Evolutionary conservation across 2,329 filamentous ascomycete genomes (phyloP), one percentile per base, ranked within the genome.

Genomic region (Pseudocercospora vitis): DNA sequence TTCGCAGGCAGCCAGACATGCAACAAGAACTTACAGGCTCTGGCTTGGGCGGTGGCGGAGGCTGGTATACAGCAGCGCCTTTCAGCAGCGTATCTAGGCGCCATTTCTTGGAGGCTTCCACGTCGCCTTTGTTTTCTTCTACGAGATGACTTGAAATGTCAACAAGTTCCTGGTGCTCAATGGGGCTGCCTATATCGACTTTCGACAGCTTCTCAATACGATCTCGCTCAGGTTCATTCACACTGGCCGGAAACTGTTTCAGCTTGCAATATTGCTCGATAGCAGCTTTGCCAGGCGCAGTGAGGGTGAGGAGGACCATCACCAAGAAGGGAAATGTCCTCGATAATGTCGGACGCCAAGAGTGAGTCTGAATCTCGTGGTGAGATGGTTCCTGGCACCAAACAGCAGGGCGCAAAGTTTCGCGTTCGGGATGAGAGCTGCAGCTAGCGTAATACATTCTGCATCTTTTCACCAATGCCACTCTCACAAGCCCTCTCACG

Each of bases 251-350:
- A 16, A 14, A 16, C 14, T 44, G 56, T 8, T 49, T 50, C 16
- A 59, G 31, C 29, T 32, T 44, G 42, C 57, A 52, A 50, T 65
- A 68, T 16, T 63, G 70, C 12, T 75, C 63, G 8, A 91, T 66
- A 0, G 80, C 86, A 68, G 83, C 82, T 72, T 86, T 81, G 24
- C 89, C 82, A 62, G 81, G 76, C 63, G 81, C 70, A 3, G 87
- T 91, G 78, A 90, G 86, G n/a, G 85, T 88, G 35, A 94, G 82
- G 37, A 88, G 77, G 14, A 91, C 87, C 88, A 92, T 92, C 19
- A 29, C 29, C 5, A 16, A 8, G 23, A 8, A 33, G 26, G 7
- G 14, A 2, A 7, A 9, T 6, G 16, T 26, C 37, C 12, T 42
- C 14, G 37, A 42, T 12, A 21, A 11, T 19, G 18, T 18, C 19